Percentiles rank a stretch among this genome's conserved stretches.
Evolutionary conservation across 352 stramenopile species (phyloP).

Genomic region (Globisporangium solare): DNA sequence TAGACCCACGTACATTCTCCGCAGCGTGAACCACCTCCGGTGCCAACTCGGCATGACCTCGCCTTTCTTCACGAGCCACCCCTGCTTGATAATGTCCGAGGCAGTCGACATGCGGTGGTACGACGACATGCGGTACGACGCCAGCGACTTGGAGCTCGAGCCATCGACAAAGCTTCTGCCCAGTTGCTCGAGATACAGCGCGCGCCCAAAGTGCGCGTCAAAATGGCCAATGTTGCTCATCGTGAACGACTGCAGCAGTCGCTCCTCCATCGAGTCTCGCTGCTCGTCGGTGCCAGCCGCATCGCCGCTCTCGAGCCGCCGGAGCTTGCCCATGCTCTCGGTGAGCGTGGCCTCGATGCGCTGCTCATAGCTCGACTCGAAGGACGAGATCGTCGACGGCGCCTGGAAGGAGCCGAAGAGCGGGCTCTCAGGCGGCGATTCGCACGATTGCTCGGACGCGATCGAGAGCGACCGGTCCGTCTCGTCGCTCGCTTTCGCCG

Average conservation of each 20-base stretch:
- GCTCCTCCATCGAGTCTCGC: conserved; percentile 20
- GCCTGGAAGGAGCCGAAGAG: conserved; percentile 7
- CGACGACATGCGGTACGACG: conserved; percentile 63
- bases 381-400: neutral
- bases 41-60: conserved; percentile 76
- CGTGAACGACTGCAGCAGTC: conserved; percentile 37
- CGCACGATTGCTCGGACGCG: conserved; percentile 42
- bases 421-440: conserved; percentile 24
- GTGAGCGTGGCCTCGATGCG: conserved; percentile 59
- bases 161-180: conserved; percentile 54
- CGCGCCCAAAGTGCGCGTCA: conserved; percentile 62
- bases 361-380: conserved; percentile 41
- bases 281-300: conserved; percentile 8
- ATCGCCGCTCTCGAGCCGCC: conserved; percentile 20
- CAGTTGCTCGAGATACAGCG: conserved; percentile 66
- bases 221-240: conserved; percentile 65
- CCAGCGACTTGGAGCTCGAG: conserved; percentile 54
- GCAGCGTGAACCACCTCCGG: conserved; percentile 78
- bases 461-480: conserved; percentile 69
- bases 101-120: conserved; percentile 49
- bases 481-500: conserved; percentile 37
- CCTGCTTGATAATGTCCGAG: conserved; percentile 48
- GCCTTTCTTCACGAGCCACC: conserved; percentile 76
- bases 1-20: conserved; percentile 42
- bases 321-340: conserved; percentile 39